Evolutionary conservation across 1,139 yeast genomes (phyloP).

Genomic region (Candida glucosophila): DNA sequence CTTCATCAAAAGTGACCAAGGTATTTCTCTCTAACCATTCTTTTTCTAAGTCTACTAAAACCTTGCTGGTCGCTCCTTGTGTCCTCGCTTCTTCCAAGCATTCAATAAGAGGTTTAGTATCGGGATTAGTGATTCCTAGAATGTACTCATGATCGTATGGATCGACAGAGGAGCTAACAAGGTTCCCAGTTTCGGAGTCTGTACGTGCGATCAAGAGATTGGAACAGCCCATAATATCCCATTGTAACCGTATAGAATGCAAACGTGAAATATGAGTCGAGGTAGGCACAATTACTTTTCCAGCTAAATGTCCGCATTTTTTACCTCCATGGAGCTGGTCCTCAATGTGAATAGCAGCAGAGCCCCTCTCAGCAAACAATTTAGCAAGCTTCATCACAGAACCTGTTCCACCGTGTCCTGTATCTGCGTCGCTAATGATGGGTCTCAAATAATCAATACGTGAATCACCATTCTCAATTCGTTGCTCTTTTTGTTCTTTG

Average conservation of each 20-base stretch:
- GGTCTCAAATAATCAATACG: constrained; percentile 48
- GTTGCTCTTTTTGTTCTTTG: constrained; percentile 14
- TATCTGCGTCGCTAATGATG: constrained; percentile 59
- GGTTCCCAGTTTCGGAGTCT: constrained; percentile 50
- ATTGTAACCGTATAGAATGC: constrained; percentile 52
- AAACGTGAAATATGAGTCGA: constrained; percentile 48
- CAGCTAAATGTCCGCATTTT: constrained; percentile 58
- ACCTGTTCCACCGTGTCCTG: constrained; percentile 62
- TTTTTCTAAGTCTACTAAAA: no score
- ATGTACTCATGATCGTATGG: constrained; percentile 13
- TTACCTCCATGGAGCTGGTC: constrained; percentile 62
- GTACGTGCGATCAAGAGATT: constrained; percentile 54
- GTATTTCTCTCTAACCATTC: constrained; percentile 34
- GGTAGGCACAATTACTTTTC: constrained; percentile 56
- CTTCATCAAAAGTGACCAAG: constrained; percentile 42
- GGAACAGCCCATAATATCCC: constrained; percentile 57
- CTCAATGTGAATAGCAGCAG: constrained; percentile 57
- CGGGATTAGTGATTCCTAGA: constrained; percentile 15
- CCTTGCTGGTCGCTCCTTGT: constrained; percentile 2
- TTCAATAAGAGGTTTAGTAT: constrained; percentile 37
- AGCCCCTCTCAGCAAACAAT: constrained; percentile 56
- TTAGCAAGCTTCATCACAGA: constrained; percentile 59
- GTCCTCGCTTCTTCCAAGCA: constrained; percentile 27
- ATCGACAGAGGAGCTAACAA: constrained; percentile 47
- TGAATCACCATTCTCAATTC: constrained; percentile 8